Evolutionary conservation across 2,329 filamentous ascomycete genomes (phyloP).

Genomic region (Scedosporium boydii): DNA sequence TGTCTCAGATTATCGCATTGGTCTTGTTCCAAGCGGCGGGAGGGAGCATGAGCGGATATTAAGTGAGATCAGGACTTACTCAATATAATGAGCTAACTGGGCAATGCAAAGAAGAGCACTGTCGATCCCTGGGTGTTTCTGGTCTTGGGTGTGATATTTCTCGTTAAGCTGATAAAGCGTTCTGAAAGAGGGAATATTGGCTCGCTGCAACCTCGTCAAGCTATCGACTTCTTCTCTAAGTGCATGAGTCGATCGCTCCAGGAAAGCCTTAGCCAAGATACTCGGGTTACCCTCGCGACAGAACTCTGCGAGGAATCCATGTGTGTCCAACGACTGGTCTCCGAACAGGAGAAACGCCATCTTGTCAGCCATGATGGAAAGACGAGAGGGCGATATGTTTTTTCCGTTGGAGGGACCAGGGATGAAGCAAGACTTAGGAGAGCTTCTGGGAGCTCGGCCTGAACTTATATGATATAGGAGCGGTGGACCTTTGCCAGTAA

Average conservation of each 20-base stretch:
- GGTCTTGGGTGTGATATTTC: slow-evolving; percentile 46
- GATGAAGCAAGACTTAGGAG: neutral
- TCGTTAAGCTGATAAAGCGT: slow-evolving; percentile 56
- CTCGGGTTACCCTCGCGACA: slow-evolving; percentile 34
- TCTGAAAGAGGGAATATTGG: slow-evolving; percentile 51
- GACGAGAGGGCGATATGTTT: neutral
- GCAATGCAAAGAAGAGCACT: slow-evolving; percentile 55
- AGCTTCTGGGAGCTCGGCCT: neutral
- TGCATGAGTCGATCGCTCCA: slow-evolving; percentile 47
- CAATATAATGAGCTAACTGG: slow-evolving; percentile 60
- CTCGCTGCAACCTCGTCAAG: slow-evolving; percentile 46
- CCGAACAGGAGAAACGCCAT: slow-evolving; percentile 56
- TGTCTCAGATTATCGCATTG: neutral
- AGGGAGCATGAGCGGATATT: neutral
- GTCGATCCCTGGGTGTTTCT: slow-evolving; percentile 54
- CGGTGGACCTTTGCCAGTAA: neutral
- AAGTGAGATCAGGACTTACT: slow-evolving; percentile 33
- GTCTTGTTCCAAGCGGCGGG: neutral
- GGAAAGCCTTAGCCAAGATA: slow-evolving; percentile 49
- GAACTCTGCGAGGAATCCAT: slow-evolving; percentile 49
- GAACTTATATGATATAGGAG: slow-evolving; percentile 5
- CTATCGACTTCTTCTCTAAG: slow-evolving; percentile 50
- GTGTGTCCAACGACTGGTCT: slow-evolving; percentile 62
- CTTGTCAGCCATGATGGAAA: slow-evolving; percentile 16
- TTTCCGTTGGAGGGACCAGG: neutral